Percentiles rank a stretch among this genome's conserved stretches.
These are phyloP conservation scores for Crucibulum laeve DNA, from an alignment of 768 basidiomycete genomes.

Conservation along the genomic window DNA sequence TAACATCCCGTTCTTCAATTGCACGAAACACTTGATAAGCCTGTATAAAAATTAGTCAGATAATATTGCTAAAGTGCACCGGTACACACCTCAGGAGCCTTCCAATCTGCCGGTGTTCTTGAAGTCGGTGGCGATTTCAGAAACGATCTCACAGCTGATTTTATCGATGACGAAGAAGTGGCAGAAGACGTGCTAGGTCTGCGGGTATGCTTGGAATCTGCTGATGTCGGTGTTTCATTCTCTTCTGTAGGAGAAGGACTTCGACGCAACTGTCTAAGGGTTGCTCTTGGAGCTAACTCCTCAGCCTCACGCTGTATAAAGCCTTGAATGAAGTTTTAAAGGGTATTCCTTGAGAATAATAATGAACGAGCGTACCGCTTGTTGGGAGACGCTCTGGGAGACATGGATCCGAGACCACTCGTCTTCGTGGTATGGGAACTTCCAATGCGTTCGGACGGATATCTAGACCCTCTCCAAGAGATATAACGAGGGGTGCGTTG, in stretches of 20 bases:
- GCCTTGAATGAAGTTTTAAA: constrained; percentile 39
- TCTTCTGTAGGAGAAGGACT: constrained; percentile 7
- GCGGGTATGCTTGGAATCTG: constrained; percentile 7
- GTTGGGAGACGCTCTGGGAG: constrained; percentile 70
- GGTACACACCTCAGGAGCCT: constrained; percentile 45
- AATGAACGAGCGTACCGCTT: constrained; percentile 38
- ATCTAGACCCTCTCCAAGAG: constrained; percentile 25
- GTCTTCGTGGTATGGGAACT: constrained; percentile 27
- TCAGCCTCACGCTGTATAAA: constrained; percentile 73
- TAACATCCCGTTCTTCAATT: constrained; percentile 79
- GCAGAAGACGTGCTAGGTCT: constrained; percentile 16
- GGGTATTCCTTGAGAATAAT: constrained; percentile 11
- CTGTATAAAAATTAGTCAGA: constrained; percentile 16
- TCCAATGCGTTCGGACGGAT: constrained; percentile 3
- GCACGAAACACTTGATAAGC: constrained; percentile 72
- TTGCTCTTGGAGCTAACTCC: constrained; percentile 48
- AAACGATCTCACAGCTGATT: constrained; percentile 7
- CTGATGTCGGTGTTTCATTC: constrained; percentile 13
- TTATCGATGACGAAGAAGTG: constrained; percentile 11
- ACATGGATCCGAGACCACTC: constrained; percentile 47
- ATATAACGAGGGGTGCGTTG: constrained; percentile 37
- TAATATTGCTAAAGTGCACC: constrained; percentile 31
- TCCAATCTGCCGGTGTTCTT: constrained; percentile 30
- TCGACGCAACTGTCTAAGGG: constrained; percentile 43
- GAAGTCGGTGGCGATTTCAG: constrained; percentile 9